Evolutionary conservation across 139 green algal genomes (phyloP), one percentile per base, ranked within the genome.

Genomic region (Chlorella sorokiniana): DNA sequence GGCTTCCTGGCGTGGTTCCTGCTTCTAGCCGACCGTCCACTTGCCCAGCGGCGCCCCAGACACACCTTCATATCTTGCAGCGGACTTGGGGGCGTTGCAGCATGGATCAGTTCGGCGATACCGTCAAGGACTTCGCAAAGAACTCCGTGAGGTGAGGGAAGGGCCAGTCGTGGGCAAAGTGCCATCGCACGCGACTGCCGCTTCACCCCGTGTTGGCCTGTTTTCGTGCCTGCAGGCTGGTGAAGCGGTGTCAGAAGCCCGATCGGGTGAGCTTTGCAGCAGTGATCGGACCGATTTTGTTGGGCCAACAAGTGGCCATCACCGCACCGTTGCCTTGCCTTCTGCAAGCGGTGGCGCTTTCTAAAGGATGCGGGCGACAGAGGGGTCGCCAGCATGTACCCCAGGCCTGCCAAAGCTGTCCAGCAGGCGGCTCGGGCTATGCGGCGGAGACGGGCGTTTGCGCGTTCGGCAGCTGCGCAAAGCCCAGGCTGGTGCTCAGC

Each of bases 201-300:
- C 48, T 20, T 4, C n/a, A 4, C 52, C 1, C 72, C 27, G 20
- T 9, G 9, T 4, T 10, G 42, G 6, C 31, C 2, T 35, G 2
- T 40, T 0, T 35, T 29, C 14, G 7, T 3, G 8, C 27, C 11
- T 41, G 73, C 54, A 79, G 84, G 73, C 78, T 88, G 35, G 59
- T 88, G 4, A 88, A 88, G 79, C 62, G 84, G n/a, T 88, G 84
- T 78, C 62, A 88, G 42, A 88, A 88, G 65, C 84, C 84, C 23
- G 84, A 88, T 63, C 40, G 64, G 73, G 73, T 79, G 73, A 69
- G 73, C 18, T 4, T 48, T 22, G n/a, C 33, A 5, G 63, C 33
- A 31, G 63, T 33, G 63, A 41, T 70, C 63, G 35, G 35, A 3
- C 52, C 27, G n/a, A n/a, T n/a, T n/a, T n/a, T n/a, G n/a, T n/a